Base-by-base conservation (phyloP, 2,329 filamentous ascomycete species). In the Ilyonectria sp. region DNA sequence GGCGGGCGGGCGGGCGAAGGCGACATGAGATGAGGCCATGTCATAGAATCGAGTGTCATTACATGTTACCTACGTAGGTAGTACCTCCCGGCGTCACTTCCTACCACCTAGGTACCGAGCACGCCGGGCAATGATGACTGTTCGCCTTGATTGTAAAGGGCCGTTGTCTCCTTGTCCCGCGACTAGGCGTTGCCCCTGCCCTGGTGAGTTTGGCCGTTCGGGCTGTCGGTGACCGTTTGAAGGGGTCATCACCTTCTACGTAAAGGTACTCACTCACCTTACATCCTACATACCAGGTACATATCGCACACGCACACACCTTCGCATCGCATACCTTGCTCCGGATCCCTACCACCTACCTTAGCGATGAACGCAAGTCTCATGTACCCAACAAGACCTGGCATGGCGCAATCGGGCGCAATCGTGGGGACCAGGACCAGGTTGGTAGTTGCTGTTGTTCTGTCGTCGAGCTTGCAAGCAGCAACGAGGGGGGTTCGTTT, bases 321-420 rank as follows among this genome's bases (percentile, higher is more conserved):
- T 33, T 33, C 7, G 31, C 8, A 33, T 33, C 7, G 31, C 8
- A 33, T 11, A 33, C 31, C 37, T 29, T 62, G 43, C 19, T 19
- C 53, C 23, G 23, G 44, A 63, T n/a, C 60, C 60, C 44, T 57
- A 63, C 60, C 53, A 19, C 35, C 23, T 49, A 26, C 44, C 44
- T 56, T 62, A 53, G 35, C 46, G 47, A 63, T 40, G 61, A 63
- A 63, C 60, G 40, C 54, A 33, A 46, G 61, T 52, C 49, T 31
- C 40, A 40, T 46, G 54, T 31, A 26, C 19, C 52, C 61, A 56
- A 53, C 31, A 37, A 53, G 54, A 63, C 60, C 35, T 70, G 60
- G 68, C 65, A 74, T 70, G 65, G 73, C 63, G 73, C 64, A 74
- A 75, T 71, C 65, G 40, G 64, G 71, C 52, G 68, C 62, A 75